Conservation (phyloP, 2,329 filamentous ascomycete genomes). For the Gnomoniopsis smithogilvyi region DNA sequence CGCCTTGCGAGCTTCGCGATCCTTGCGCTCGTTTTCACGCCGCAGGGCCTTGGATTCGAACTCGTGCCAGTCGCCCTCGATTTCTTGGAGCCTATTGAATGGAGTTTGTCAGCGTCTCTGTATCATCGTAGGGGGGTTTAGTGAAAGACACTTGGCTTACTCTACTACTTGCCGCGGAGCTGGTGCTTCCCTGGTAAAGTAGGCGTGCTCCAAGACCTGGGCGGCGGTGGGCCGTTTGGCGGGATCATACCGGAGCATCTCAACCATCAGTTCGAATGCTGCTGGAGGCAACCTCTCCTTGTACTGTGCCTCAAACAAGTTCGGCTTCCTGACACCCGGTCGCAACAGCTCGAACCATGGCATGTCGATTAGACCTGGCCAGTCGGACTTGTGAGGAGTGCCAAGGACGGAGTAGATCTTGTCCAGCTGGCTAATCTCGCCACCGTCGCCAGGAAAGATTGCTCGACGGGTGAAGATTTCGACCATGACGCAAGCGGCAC, state of each 20-base stretch:
- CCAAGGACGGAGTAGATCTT: conserved; percentile 94
- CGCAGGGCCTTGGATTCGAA: conserved; percentile 94
- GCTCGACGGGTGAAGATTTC: conserved; percentile 94
- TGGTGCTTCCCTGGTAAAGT: conserved; percentile 84
- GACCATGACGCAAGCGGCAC: conserved; percentile 91
- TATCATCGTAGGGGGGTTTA: background rate
- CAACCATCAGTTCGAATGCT: conserved; percentile 76
- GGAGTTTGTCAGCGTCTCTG: conserved; percentile 27
- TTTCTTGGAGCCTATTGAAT: conserved; percentile 60
- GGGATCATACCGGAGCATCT: conserved; percentile 91
- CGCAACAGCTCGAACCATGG: conserved; percentile 94
- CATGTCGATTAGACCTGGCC: conserved; percentile 90
- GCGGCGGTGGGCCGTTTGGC: conserved; percentile 76
- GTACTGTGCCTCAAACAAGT: conserved; percentile 81
- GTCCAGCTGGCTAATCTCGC: conserved; percentile 93
- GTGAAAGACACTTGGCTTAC: conserved; percentile 48
- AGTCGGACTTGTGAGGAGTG: conserved; percentile 78
- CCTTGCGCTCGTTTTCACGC: conserved; percentile 77
- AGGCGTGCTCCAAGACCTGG: conserved; percentile 80
- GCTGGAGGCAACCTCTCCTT: conserved; percentile 71
- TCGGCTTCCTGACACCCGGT: conserved; percentile 69
- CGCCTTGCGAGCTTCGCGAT: conserved; percentile 48
- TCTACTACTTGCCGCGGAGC: conserved; percentile 73
- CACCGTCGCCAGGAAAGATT: conserved; percentile 92
- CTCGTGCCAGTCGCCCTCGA: conserved; percentile 97